Base-by-base conservation (phyloP, 768 basidiomycete genomes). In the Leucocoprinus leucothites region DNA sequence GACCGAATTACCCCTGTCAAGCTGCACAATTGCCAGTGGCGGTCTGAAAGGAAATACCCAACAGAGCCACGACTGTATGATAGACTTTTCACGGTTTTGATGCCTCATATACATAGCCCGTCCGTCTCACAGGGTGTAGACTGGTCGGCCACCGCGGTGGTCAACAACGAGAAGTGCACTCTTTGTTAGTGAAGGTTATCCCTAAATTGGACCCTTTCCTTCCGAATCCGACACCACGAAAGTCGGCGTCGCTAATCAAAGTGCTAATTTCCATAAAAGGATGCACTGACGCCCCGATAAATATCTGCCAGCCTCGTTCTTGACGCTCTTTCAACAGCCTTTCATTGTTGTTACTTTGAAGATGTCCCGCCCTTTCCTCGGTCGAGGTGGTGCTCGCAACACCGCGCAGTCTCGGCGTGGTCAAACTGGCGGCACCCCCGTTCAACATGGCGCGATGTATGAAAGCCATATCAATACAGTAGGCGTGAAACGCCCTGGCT, bases 401-500 rank as follows among this genome's bases (percentile, higher is more conserved):
- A 18, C 31, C 34, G 35, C 52, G 8, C 52, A 45, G 16, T 19
- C 43, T 31, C 44, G 21, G 13, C 52, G 44, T 36, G 44, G 52
- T 19, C 52, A 35, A 6, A 43, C 21, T 18, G 34, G 22, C 25
- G 52, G 35, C 6, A 45, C 43, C n/a, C 21, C 52, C 21, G 9
- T 53, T 19, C 34, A 45, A 25, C 52, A 53, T 11, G 38, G 9
- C 34, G 52, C 34, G 9, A 44, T 34, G 8, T 24, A 46, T 51
- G 9, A 68, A 67, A 67, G 57, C 0, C 67, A 69, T 56, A 66
- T 76, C 9, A 61, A 68, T n/a, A 72, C 84, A 8, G 71, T 86
- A 41, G 88, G 87, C 4, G 85, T 89, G 26, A 81, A 74, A 55
- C 76, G 89, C 34, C 75, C 82, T 14, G 80, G 71, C 11, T 84